Percentiles rank a stretch among this genome's conserved stretches.
These are phyloP conservation scores for Brettanomyces naardenensis DNA, from an alignment of 805 yeast species.

Conservation along the genomic window DNA sequence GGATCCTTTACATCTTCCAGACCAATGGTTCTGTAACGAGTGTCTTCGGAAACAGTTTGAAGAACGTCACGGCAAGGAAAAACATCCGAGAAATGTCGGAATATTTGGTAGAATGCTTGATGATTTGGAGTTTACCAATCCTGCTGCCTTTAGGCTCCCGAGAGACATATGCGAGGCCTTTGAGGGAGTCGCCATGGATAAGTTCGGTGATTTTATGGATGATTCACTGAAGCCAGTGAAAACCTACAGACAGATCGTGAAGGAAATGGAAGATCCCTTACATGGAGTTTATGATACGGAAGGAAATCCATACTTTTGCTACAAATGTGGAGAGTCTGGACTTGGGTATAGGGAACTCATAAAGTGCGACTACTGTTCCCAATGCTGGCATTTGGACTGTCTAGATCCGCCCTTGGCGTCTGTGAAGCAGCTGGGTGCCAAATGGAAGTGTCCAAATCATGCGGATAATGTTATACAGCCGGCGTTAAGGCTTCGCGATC, in stretches of 20 bases:
- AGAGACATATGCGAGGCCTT: slow-evolving; percentile 60
- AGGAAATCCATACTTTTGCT: slow-evolving; percentile 67
- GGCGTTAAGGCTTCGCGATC: slow-evolving; percentile 44
- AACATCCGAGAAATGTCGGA: slow-evolving; percentile 27
- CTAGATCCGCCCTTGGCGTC: slow-evolving; percentile 66
- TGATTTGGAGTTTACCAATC: slow-evolving; percentile 50
- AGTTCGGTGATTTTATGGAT: slow-evolving; percentile 65
- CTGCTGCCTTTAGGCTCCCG: slow-evolving; percentile 66
- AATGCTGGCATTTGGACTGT: slow-evolving; percentile 88
- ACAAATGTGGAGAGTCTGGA: slow-evolving; percentile 66
- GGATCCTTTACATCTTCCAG: slow-evolving; percentile 68
- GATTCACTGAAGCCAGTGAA: slow-evolving; percentile 45
- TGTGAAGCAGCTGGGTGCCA: slow-evolving; percentile 63
- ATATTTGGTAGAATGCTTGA: slow-evolving; percentile 50
- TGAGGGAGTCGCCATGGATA: slow-evolving; percentile 61
- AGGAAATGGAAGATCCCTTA: slow-evolving; percentile 51
- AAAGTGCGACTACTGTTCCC: slow-evolving; percentile 76
- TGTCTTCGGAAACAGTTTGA: slow-evolving; percentile 41
- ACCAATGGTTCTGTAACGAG: slow-evolving; percentile 81
- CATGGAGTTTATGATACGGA: slow-evolving; percentile 50
- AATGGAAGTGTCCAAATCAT: slow-evolving; percentile 93
- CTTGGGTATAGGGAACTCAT: slow-evolving; percentile 47
- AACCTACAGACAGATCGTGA: slow-evolving; percentile 32
- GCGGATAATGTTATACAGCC: slow-evolving; percentile 41
- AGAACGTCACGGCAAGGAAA: slow-evolving; percentile 2